phyloP scores from a whole-genome alignment of 805 yeast species.

The Schwanniomyces sp. region DNA sequence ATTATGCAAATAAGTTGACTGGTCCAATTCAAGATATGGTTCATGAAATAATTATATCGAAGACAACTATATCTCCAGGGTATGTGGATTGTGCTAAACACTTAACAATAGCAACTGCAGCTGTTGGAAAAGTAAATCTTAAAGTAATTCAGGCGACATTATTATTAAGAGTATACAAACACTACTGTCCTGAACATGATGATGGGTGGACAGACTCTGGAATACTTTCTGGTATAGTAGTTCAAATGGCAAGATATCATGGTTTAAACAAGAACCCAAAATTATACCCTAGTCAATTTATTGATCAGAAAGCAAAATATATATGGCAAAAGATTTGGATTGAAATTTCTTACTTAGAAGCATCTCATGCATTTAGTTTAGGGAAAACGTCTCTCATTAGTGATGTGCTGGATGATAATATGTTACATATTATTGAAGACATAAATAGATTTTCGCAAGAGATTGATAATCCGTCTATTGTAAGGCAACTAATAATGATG shows the following conservation, averaged over 20 bases:
- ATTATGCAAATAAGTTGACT: background rate
- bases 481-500: constrained; percentile 1
- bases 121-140: background rate
- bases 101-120: background rate
- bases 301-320: background rate
- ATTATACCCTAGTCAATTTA: background rate
- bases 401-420: background rate
- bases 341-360: constrained; percentile 3
- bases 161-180: constrained; percentile 3
- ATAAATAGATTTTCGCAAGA: constrained; percentile 60
- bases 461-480: background rate
- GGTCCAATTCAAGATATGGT: background rate
- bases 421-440: constrained; percentile 49
- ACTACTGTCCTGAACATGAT: constrained; percentile 6
- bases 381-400: background rate
- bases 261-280: constrained; percentile 2
- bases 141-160: constrained; percentile 3
- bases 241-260: constrained; percentile 6
- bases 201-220: background rate
- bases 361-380: constrained; percentile 2
- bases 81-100: constrained; percentile 1
- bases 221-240: constrained; percentile 1
- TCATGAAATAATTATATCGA: background rate
- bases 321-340: constrained; percentile 6
- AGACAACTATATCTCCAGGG: constrained; percentile 10